Evolutionary conservation across 2,329 filamentous ascomycete genomes (phyloP).

Genomic region (Diaporthe helianthi): DNA sequence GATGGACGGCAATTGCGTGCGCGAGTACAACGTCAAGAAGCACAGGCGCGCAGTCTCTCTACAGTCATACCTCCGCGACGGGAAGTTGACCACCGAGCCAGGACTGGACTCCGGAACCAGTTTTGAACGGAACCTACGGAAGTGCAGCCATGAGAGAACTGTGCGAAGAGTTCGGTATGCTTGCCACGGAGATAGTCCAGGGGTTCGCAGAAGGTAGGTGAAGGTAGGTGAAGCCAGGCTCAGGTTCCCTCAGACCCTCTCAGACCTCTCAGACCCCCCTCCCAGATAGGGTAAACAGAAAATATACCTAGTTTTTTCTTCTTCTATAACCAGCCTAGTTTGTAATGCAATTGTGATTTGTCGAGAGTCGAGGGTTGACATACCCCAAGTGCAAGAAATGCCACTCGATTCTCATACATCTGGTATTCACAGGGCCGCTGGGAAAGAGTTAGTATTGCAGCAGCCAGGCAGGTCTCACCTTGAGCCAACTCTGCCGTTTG

Average conservation of each 20-base stretch:
- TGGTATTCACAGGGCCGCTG: background rate
- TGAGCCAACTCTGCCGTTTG: conserved; percentile 37
- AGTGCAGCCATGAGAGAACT: background rate
- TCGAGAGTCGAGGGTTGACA: background rate
- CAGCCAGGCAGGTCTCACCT: conserved; percentile 15
- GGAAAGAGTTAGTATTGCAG: conserved; percentile 10
- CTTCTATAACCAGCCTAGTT: background rate
- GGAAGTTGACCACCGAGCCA: background rate
- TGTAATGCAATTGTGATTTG: background rate
- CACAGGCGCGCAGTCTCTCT: background rate
- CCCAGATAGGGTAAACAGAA: background rate
- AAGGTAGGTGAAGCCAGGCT: background rate
- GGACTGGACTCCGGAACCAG: conserved; percentile 2
- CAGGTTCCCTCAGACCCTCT: too few species aligned
- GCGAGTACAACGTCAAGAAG: background rate
- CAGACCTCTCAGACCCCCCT: too few species aligned
- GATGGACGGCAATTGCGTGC: background rate
- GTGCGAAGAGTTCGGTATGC: conserved; percentile 9
- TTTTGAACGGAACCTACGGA: background rate
- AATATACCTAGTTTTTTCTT: conserved; percentile 2
- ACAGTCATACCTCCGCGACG: background rate
- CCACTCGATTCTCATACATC: background rate
- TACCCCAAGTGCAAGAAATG: background rate
- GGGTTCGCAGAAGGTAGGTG: background rate
- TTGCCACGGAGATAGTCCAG: conserved; percentile 3